Percentiles rank a stretch among this genome's conserved stretches.
phyloP scores from a whole-genome alignment of 768 basidiomycete species.

The Thelephora ganbajun region DNA sequence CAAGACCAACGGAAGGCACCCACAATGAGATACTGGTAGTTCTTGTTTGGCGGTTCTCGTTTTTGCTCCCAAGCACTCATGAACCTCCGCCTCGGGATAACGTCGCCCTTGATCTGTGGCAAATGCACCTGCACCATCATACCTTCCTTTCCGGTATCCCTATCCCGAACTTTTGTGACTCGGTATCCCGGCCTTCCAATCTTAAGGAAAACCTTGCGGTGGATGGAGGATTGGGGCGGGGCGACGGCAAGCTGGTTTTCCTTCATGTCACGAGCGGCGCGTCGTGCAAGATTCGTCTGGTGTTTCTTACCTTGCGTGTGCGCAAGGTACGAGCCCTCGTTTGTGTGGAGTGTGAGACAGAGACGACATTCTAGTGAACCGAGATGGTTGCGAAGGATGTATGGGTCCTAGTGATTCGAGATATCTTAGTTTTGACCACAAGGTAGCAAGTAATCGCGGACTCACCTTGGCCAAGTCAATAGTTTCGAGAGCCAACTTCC shows the following conservation, averaged over 20 bases:
- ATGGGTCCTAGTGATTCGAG: slow-evolving; percentile 59
- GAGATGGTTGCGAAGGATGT: slow-evolving; percentile 96
- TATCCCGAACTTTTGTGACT: slow-evolving; percentile 93
- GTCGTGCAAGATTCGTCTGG: slow-evolving; percentile 93
- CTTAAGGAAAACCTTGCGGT: slow-evolving; percentile 92
- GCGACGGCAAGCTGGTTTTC: slow-evolving; percentile 86
- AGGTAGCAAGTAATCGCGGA: background rate
- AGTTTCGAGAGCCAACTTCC: slow-evolving; percentile 92
- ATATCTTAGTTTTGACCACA: background rate
- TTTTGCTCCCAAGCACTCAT: slow-evolving; percentile 99
- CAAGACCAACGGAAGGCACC: slow-evolving; percentile 19
- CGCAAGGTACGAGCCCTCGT: slow-evolving; percentile 96
- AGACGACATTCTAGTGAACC: slow-evolving; percentile 97
- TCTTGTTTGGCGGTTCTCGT: slow-evolving; percentile 86
- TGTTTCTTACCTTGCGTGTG: slow-evolving; percentile 99
- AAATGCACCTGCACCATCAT: slow-evolving; percentile 96
- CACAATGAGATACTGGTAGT: slow-evolving; percentile 95
- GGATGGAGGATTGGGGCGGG: slow-evolving; percentile 63
- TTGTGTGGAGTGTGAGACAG: slow-evolving; percentile 96
- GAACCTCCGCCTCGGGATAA: slow-evolving; percentile 76
- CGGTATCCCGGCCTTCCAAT: slow-evolving; percentile 93
- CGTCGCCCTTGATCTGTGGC: slow-evolving; percentile 82
- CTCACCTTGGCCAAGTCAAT: slow-evolving; percentile 93
- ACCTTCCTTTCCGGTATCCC: slow-evolving; percentile 83
- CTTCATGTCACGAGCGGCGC: slow-evolving; percentile 95